Base-by-base conservation (phyloP, 192 early-diverging fungal genomes). In the Mortierella antarctica region DNA sequence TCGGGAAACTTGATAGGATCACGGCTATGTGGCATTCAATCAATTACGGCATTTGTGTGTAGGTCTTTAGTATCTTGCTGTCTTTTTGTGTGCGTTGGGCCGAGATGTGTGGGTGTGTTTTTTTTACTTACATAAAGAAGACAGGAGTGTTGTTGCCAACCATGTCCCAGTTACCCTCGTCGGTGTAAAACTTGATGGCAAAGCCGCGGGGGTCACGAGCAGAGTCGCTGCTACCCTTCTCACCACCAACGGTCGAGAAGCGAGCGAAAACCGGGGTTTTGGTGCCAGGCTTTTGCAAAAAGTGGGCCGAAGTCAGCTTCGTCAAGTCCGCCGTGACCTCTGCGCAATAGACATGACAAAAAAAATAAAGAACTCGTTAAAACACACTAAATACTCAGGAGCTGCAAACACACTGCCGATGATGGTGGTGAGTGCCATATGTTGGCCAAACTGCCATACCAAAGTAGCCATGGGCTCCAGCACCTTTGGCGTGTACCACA, bases 141-240 rank as follows among this genome's bases (percentile, higher is more conserved):
- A 93, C 87, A 12, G 94, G 94, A 46, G 89, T 94, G 88, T 94
- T 94, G 88, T 94, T 93, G 70, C 93, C 93, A 42, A 95, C 94
- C 88, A 94, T 90, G 79, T 95, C 93, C 91, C 90, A 95, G 85
- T 92, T 95, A 72, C 91, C 90, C 77, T 95, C 94, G 72, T 94
- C 93, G 31, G 94, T 95, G 83, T 94, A 95, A 86, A 94, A 93
- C 88, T 94, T 94, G 81, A 93, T 76, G 23, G 93, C 88, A 53
- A 96, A 95, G 7, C 93, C 95, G 64, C 95, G 92, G 23, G 92
- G 92, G 68, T 96, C 95, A 59, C 93, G 88, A 48, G 88, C 89
- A 41, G 93, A 92, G 72, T 96, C 93, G 21, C 91, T 90, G 44
- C 86, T 86, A 44, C 93, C 93, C 54, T 85, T 86, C 83, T 90